Evolutionary conservation across 768 basidiomycete genomes (phyloP), one percentile per base, ranked within the genome.

Genomic region (Royoungia palumana): DNA sequence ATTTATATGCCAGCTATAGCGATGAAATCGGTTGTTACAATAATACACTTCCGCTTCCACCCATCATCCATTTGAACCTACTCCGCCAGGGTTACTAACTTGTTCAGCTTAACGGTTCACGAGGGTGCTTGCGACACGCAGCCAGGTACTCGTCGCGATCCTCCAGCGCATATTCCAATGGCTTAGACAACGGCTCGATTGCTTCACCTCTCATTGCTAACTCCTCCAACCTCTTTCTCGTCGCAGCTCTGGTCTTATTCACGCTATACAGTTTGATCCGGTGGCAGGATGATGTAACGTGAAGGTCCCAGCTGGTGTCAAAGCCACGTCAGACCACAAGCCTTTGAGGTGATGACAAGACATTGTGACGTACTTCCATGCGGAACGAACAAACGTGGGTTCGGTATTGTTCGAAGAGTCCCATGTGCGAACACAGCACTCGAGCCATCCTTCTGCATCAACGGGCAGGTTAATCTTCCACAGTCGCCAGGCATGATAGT

Each of bases 401-500:
- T 80, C 74, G 3, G 78, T 80, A 55, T 81, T 80, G 63, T 76
- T 76, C 8, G 76, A 75, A n/a, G 76, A 76, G 53, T 80, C 78
- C 78, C 79, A 81, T 0, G 75, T 74, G 41, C 78, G 74, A 19
- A 76, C 76, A 47, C 75, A 76, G 64, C 79, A 75, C 53, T 80
- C 78, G 32, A 79, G 69, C 77, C 78, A 80, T 5, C 78, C 78
- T 54, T 81, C 76, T 5, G 77, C 78, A 35, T 77, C 75, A 32
- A 79, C 74, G 6, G 77, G 78, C 0, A 80, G 44, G 13, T 74
- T 69, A 36, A 78, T 73, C 51, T 70, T 73, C 79, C 78, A 80
- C 14, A 80, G 67, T 38, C 79, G 61, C 77, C 76, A 80, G 1
- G 78, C 76, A 44, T 79, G 70, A 56, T 79, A 81, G 54, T 79